phyloP scores from a whole-genome alignment of 1,139 yeast species.

The Scheffersomyces illinoinensis region DNA sequence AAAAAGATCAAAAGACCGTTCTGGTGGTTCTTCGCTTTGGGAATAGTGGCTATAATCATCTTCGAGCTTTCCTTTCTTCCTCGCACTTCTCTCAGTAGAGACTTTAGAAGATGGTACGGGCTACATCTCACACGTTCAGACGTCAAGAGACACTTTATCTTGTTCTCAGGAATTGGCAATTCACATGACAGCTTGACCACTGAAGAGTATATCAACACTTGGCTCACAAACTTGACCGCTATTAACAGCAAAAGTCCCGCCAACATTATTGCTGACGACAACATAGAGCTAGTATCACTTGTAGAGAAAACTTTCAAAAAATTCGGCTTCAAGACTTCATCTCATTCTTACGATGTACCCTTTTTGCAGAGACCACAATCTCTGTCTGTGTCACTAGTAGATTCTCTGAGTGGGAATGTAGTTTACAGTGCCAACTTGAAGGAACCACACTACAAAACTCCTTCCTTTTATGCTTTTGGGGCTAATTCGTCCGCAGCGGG shows the following conservation, averaged over 20 bases:
- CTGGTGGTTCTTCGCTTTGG: constrained; percentile 55
- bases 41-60: constrained; percentile 51
- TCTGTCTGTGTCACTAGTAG: constrained; percentile 24
- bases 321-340: constrained; percentile 28
- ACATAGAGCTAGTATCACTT: constrained; percentile 24
- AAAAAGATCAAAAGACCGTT: constrained; percentile 23
- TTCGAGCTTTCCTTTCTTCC: constrained; percentile 79
- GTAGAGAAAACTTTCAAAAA: constrained; percentile 27
- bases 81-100: constrained; percentile 81
- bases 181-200: constrained; percentile 24
- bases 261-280: constrained; percentile 30
- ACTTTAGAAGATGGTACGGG: constrained; percentile 74
- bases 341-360: constrained; percentile 18
- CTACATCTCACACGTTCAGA: constrained; percentile 64
- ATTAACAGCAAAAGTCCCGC: constrained; percentile 14
- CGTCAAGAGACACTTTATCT: constrained; percentile 47
- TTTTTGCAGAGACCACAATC: constrained; percentile 24
- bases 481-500: constrained; percentile 25
- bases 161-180: constrained; percentile 25
- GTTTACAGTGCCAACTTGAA: constrained; percentile 27
- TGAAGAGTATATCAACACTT: constrained; percentile 28
- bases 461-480: constrained; percentile 39
- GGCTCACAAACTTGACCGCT: constrained; percentile 19
- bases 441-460: constrained; percentile 34
- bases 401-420: constrained; percentile 17